phyloP scores from a whole-genome alignment of 2,329 filamentous ascomycete genomes.

The Epichloe bromicola region DNA sequence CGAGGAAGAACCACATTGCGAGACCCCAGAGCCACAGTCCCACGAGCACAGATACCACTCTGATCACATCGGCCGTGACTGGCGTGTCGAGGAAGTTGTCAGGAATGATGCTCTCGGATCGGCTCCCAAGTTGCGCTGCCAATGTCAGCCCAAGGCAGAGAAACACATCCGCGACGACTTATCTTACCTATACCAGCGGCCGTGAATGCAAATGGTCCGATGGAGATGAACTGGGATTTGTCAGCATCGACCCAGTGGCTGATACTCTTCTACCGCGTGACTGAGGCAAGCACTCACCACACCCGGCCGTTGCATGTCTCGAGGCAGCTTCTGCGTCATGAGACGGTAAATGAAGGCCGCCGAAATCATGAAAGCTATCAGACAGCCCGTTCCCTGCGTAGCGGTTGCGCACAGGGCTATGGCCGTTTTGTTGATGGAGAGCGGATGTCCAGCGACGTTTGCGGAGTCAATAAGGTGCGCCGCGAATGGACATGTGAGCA shows the following conservation, averaged over 20 bases:
- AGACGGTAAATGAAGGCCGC: conserved; percentile 73
- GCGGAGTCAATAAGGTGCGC: conserved; percentile 38
- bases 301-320: conserved; percentile 61
- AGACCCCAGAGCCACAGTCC: conserved; percentile 73
- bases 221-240: conserved; percentile 52
- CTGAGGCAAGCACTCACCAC: conserved; percentile 33
- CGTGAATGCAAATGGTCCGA: conserved; percentile 57
- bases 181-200: conserved; percentile 26
- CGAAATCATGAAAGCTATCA: conserved; percentile 64
- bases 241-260: background rate
- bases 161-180: background rate
- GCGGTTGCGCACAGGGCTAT: conserved; percentile 37
- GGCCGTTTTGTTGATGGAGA: conserved; percentile 23
- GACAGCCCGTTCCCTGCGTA: conserved; percentile 41
- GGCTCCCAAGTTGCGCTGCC: conserved; percentile 30
- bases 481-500: conserved; percentile 64
- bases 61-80: conserved; percentile 30
- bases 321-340: conserved; percentile 77
- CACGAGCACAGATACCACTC: conserved; percentile 42
- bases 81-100: conserved; percentile 27
- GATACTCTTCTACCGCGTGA: too few relatives aligned
- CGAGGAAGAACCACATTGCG: conserved; percentile 75
- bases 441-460: conserved; percentile 12
- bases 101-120: conserved; percentile 30
- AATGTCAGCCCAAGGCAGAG: background rate